Conservation (phyloP, 2,329 filamentous ascomycete species). For the Mycogone perniciosa region DNA sequence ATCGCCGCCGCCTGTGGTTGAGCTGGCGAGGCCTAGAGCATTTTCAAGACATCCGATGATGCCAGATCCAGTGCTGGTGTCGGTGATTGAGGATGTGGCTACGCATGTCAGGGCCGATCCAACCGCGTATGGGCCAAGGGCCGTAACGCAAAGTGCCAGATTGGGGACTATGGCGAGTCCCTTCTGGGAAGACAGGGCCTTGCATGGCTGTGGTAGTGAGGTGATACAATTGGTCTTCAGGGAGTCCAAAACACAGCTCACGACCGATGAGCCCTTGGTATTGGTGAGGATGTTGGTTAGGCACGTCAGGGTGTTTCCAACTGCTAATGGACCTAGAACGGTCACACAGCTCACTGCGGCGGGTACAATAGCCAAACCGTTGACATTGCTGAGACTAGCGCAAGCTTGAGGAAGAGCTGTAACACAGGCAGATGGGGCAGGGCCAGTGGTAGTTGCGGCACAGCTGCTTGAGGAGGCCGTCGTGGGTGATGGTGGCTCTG, state of each 20-base stretch:
- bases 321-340: slow-evolving; percentile 3
- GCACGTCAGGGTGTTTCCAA: slow-evolving; percentile 1
- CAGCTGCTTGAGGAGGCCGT: neutral
- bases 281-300: neutral
- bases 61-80: neutral
- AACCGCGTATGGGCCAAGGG: slow-evolving; percentile 10
- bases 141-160: slow-evolving; percentile 1
- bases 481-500: neutral
- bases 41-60: slow-evolving; percentile 2
- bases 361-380: slow-evolving; percentile 4
- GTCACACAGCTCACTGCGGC: slow-evolving; percentile 1
- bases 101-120: slow-evolving; percentile 1
- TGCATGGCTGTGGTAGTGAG: slow-evolving; percentile 10
- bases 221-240: slow-evolving; percentile 7
- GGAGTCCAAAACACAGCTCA: slow-evolving; percentile 6
- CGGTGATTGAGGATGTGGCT: neutral
- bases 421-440: neutral
- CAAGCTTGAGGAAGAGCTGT: slow-evolving; percentile 8
- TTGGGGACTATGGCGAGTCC: neutral
- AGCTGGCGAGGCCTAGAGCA: neutral
- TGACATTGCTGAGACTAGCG: neutral
- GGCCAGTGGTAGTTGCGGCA: neutral
- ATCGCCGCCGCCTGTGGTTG: too few species aligned
- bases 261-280: neutral
- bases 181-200: neutral